Conservation (phyloP, 129 eudicot genomes). For the Tagetes erecta region DNA sequence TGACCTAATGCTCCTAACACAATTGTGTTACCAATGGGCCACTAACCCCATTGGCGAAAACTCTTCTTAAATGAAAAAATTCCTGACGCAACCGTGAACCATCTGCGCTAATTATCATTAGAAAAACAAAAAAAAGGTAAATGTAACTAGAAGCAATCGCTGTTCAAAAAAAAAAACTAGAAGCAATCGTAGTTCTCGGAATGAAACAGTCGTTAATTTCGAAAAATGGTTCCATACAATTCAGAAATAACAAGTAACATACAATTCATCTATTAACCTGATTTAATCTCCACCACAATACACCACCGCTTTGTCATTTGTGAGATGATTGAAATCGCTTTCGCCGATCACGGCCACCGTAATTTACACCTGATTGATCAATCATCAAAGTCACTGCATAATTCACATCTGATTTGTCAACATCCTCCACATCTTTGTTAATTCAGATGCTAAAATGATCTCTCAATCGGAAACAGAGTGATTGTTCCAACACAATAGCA, state of each 20-base stretch:
- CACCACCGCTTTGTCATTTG: neutral
- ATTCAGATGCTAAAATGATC: neutral
- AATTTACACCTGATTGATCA: neutral
- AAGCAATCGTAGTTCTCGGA: neutral
- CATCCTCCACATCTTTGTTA: neutral
- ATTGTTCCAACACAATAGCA: slow-evolving; percentile 26
- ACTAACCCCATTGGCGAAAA: too few species aligned
- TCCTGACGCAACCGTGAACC: too few species aligned
- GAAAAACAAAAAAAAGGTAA: too few species aligned
- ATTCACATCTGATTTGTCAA: neutral
- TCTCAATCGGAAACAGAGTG: slow-evolving; percentile 20
- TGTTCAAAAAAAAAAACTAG: neutral
- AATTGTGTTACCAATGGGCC: too few species aligned
- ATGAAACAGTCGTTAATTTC: neutral
- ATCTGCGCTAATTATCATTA: too few species aligned
- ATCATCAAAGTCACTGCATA: neutral
- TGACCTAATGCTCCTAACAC: too few species aligned
- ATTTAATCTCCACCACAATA: neutral
- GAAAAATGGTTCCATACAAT: neutral
- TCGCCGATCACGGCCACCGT: neutral
- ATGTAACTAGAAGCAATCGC: too few species aligned
- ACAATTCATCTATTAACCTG: neutral
- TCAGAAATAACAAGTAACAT: neutral
- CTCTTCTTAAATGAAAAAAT: too few species aligned
- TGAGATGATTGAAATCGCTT: neutral